phyloP scores from a whole-genome alignment of 176 grass and related monocot species.

The Elymus sibiricus region DNA sequence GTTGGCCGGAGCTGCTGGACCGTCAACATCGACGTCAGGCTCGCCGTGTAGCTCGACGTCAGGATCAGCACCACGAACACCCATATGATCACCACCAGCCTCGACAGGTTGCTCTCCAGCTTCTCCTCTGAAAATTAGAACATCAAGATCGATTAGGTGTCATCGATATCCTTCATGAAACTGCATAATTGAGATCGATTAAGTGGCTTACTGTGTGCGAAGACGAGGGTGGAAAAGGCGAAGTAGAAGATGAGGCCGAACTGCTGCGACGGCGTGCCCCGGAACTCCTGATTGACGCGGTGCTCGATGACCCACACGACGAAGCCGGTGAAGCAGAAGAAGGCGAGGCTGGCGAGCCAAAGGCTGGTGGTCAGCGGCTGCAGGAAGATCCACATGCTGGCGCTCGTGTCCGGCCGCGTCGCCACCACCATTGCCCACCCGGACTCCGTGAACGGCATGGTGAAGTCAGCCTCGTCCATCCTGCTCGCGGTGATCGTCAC shows the following conservation, averaged over 20 bases:
- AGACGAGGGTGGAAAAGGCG: slow-evolving; percentile 83
- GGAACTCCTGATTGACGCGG: background rate
- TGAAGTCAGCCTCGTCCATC: background rate
- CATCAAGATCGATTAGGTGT: background rate
- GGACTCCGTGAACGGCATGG: background rate
- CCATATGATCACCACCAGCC: slow-evolving; percentile 61
- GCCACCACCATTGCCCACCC: slow-evolving; percentile 3
- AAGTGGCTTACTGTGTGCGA: slow-evolving; percentile 51
- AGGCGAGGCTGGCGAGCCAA: background rate
- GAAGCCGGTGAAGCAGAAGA: background rate
- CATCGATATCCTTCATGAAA: background rate
- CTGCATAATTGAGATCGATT: background rate
- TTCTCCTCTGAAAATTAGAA: slow-evolving; percentile 56
- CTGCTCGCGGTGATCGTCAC: background rate
- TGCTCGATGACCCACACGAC: background rate
- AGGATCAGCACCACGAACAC: slow-evolving; percentile 82
- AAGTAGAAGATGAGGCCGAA: slow-evolving; percentile 4
- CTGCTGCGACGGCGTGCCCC: background rate
- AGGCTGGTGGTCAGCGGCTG: background rate
- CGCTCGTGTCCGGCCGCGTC: background rate
- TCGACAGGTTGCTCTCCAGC: slow-evolving; percentile 73
- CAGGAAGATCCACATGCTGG: background rate
- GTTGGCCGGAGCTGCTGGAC: slow-evolving; percentile 75
- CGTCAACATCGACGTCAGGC: slow-evolving; percentile 83
- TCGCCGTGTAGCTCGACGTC: slow-evolving; percentile 89